Base-by-base conservation (phyloP, 208 protist species). In the Wallacemonas rigidus region DNA sequence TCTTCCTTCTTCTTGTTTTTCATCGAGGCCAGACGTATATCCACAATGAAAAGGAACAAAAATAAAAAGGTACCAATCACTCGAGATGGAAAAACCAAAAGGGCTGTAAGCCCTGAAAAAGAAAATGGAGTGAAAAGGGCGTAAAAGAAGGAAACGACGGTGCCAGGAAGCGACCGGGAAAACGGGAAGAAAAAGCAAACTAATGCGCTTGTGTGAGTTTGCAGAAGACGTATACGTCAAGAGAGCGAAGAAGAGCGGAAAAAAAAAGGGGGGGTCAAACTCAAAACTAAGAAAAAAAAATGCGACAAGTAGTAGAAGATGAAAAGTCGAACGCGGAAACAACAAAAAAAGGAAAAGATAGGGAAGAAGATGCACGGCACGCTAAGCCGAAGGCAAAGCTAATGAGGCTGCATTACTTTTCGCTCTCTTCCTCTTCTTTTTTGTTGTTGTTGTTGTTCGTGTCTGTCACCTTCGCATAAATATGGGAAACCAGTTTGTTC, bases 361-460 rank as follows among this genome's bases (percentile, higher is more conserved):
- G 47, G 47, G 14, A 51, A 14, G 47, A 51, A 51, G 47, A 51
- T 15, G 14, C 26, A 26, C 26, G 26, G 26, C 26, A 51, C 1
- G 47, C 47, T 51, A 51, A 51, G 47, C 26, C 26, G 26, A 26
- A 26, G 26, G 26, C 26, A 26, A 26, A 26, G 26, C 26, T 26
- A 26, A 26, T 26, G 26, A 26, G 26, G 26, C 26, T 26, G 0
- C 26, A 26, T 26, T 26, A 26, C 26, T 68, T 74, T 58, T 58
- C 69, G 17, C n/a, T 69, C 69, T 67, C 51, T 77, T 15, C 62
- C 51, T 17, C 51, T 77, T 38, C 67, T 45, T 15, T 74, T 77
- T 41, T 67, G 57, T 57, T 72, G 55, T 53, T 53, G 9, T 53
- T 53, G 48, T 53, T 53, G 48, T 9, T 53, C 15, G 48, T 53